phyloP scores from a whole-genome alignment of 108 stramenopile species.

The Nitzschia inconspicua region DNA sequence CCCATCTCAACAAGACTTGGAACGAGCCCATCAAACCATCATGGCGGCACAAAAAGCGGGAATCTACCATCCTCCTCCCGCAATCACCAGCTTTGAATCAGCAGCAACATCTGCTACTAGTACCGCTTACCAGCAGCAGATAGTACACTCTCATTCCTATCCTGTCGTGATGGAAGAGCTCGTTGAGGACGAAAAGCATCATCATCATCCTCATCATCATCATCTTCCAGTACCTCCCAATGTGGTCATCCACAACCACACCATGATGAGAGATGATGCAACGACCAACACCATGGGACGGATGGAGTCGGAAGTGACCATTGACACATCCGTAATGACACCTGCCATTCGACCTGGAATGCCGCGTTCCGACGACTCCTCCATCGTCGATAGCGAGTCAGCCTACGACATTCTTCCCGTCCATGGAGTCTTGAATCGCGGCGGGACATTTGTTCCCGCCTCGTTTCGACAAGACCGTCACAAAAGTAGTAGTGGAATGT shows the following conservation, averaged over 20 bases:
- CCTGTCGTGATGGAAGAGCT: no score
- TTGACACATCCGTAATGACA: background rate
- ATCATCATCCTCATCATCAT: no score
- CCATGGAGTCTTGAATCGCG: slow-evolving; percentile 33
- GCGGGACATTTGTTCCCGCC: slow-evolving; percentile 31
- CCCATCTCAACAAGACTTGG: slow-evolving; percentile 18
- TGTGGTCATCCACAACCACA: background rate
- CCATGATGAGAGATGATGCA: background rate
- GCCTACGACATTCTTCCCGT: no score
- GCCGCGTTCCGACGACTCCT: no score
- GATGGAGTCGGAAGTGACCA: background rate
- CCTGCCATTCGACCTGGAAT: background rate
- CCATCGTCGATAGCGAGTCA: no score
- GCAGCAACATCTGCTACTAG: background rate
- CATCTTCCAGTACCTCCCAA: no score
- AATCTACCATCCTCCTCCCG: no score
- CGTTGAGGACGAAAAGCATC: no score
- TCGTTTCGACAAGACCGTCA: background rate
- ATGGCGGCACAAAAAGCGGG: slow-evolving; percentile 24
- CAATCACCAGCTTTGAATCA: no score
- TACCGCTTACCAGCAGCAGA: no score
- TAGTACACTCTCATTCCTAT: no score
- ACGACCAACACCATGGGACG: background rate
- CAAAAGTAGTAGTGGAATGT: slow-evolving; percentile 12
- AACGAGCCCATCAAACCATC: slow-evolving; percentile 20